Conservation (phyloP, 306 rosid species). For the Astragalus glycyphyllos region DNA sequence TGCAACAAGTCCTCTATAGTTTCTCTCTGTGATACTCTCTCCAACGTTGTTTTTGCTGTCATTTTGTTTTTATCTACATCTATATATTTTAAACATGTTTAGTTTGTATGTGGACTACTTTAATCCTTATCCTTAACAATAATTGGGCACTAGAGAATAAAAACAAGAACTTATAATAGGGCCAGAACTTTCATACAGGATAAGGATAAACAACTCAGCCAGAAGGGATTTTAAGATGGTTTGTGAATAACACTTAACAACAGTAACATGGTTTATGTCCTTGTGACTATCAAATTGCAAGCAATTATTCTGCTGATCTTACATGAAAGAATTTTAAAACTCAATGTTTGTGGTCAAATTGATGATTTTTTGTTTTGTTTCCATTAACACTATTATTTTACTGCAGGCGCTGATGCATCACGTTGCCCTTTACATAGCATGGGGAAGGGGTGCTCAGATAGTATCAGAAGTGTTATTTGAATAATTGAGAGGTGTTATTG, state of each 20-base stretch:
- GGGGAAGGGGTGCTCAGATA: slow-evolving; percentile 88
- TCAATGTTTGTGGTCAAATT: neutral
- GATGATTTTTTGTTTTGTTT: slow-evolving; percentile 10
- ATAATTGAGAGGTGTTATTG: slow-evolving; percentile 52
- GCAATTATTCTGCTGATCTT: slow-evolving; percentile 8
- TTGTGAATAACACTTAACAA: neutral
- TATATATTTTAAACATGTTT: neutral
- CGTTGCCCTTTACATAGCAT: slow-evolving; percentile 79
- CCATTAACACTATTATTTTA: neutral
- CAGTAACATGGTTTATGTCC: slow-evolving; percentile 17
- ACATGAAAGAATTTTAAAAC: neutral
- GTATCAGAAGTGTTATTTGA: slow-evolving; percentile 74
- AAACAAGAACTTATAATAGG: neutral
- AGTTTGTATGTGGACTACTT: neutral
- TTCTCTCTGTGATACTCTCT: slow-evolving; percentile 1
- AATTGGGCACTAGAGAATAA: neutral
- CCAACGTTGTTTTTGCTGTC: neutral
- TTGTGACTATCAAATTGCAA: neutral
- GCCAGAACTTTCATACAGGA: neutral
- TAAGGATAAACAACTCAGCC: neutral
- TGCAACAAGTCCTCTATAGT: slow-evolving; percentile 2
- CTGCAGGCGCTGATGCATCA: slow-evolving; percentile 88
- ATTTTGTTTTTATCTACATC: slow-evolving; percentile 14
- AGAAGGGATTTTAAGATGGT: neutral
- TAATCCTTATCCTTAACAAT: slow-evolving; percentile 25